phyloP scores from a whole-genome alignment of 805 yeast species.

The Yarrowia bubula region DNA sequence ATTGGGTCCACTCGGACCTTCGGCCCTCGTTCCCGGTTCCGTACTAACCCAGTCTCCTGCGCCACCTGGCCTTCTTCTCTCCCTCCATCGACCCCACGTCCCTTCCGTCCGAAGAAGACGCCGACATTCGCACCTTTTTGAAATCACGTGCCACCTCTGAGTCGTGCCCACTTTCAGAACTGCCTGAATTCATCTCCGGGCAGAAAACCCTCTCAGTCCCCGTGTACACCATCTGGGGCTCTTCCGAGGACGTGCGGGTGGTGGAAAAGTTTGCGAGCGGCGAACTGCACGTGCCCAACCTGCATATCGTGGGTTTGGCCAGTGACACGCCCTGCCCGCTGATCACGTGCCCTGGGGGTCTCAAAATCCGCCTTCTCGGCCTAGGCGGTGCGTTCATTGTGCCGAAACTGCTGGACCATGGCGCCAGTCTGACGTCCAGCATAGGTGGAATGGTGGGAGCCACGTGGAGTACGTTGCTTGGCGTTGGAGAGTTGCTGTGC shows the following conservation, averaged over 20 bases:
- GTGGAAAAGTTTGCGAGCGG: conserved; percentile 61
- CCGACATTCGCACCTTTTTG: conserved; percentile 44
- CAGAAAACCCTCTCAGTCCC: conserved; percentile 50
- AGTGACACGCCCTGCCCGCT: conserved; percentile 43
- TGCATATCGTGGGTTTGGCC: conserved; percentile 61
- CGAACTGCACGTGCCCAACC: conserved; percentile 52
- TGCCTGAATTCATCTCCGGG: conserved; percentile 50
- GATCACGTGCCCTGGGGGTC: conserved; percentile 45
- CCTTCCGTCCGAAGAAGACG: conserved; percentile 52
- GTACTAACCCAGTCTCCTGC: conserved; percentile 36
- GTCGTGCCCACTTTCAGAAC: conserved; percentile 46
- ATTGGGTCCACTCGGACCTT: neutral
- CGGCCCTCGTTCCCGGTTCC: conserved; percentile 7
- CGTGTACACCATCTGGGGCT: conserved; percentile 75
- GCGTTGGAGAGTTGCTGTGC: conserved; percentile 62
- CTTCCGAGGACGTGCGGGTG: conserved; percentile 69
- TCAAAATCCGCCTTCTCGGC: conserved; percentile 58
- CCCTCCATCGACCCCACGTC: conserved; percentile 52
- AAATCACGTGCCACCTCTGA: conserved; percentile 43
- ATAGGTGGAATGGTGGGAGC: conserved; percentile 66
- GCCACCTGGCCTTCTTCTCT: conserved; percentile 67
- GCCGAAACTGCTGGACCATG: conserved; percentile 66
- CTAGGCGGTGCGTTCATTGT: conserved; percentile 69
- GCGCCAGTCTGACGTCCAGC: conserved; percentile 46
- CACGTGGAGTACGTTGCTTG: conserved; percentile 70